Base-by-base conservation (phyloP, 371 early-diverging fungal species). In the Umbelopsis sp. region DNA sequence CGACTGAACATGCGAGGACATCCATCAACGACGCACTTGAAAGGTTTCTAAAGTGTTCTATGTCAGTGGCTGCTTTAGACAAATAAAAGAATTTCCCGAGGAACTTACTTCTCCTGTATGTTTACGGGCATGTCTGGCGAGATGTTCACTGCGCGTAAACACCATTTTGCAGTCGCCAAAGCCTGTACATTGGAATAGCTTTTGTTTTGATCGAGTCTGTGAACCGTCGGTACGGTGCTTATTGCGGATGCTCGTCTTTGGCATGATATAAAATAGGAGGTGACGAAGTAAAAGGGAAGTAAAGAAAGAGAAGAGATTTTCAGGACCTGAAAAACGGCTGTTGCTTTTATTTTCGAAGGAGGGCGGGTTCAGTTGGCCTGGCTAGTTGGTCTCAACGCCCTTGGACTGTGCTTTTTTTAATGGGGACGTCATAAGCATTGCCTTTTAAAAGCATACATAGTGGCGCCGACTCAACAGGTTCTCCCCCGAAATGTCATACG, bases 141-240 rank as follows among this genome's bases (percentile, higher is more conserved):
- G 71, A 74, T 87, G 87, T 48, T 87, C 87, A 51, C 86, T 84
- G 57, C 87, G 78, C 37, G 87, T 86, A 63, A 87, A 87, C 10
- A 86, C 82, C 88, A 87, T 87, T 22, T 79, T 74, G 64, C 87
- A 87, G 65, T 86, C 85, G 46, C 85, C 86, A 65, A 79, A 87
- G 32, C 87, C 87, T 29, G 82, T 80, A 68, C 87, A 87, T 66
- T 85, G 86, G 67, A 87, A 87, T 18, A 81, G 73, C 63, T 85
- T 83, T 20, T 83, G 82, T 52, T 73, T 73, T n/a, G 71, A 57
- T 57, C 57, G 29, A 35, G 18, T 35, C 1, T 18, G 18, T 20
- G 53, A 11, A 35, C 57, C 35, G 35, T 57, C 57, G 29, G 57
- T 7, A 29, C 57, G 57, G 29, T 57, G 11, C 18, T 57, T 57